Conservation (phyloP, 2,329 filamentous ascomycete genomes). For the Fusarium verrucosum region DNA sequence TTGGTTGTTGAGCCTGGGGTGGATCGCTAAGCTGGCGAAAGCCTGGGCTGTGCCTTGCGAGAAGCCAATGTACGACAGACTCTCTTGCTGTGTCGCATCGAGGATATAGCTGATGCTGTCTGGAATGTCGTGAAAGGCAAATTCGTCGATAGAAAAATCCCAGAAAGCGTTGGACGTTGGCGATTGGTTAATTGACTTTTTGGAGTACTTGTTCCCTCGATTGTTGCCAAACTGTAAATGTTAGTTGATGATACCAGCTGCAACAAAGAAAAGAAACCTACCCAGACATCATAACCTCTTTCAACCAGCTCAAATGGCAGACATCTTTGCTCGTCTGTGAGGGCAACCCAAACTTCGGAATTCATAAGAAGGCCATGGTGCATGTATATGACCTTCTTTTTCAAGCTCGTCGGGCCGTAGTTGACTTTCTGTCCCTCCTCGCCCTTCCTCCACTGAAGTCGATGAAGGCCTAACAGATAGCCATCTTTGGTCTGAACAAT, state of each 20-base stretch:
- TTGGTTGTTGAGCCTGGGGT: conserved; percentile 90
- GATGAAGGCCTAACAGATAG: conserved; percentile 89
- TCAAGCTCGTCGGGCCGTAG: conserved; percentile 69
- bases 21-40: conserved; percentile 91
- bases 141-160: conserved; percentile 99
- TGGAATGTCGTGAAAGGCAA: conserved; percentile 96
- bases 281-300: conserved; percentile 94
- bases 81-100: conserved; percentile 80
- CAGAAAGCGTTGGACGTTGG: conserved; percentile 84
- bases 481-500: conserved; percentile 94
- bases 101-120: conserved; percentile 94
- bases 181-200: conserved; percentile 82
- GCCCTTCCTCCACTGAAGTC: conserved; percentile 82
- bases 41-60: conserved; percentile 97
- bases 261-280: conserved; percentile 52
- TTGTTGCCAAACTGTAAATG: conserved; percentile 86
- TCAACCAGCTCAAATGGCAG: conserved; percentile 91
- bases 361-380: conserved; percentile 99
- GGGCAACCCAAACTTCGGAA: conserved; percentile 96
- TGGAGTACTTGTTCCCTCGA: conserved; percentile 98
- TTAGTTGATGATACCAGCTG: conserved; percentile 38
- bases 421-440: conserved; percentile 86
- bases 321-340: conserved; percentile 85
- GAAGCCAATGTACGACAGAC: conserved; percentile 95
- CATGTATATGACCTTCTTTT: conserved; percentile 90